Base-by-base conservation (phyloP, 1,284 basidiomycete genomes). In the Leucoagaricus sp. region DNA sequence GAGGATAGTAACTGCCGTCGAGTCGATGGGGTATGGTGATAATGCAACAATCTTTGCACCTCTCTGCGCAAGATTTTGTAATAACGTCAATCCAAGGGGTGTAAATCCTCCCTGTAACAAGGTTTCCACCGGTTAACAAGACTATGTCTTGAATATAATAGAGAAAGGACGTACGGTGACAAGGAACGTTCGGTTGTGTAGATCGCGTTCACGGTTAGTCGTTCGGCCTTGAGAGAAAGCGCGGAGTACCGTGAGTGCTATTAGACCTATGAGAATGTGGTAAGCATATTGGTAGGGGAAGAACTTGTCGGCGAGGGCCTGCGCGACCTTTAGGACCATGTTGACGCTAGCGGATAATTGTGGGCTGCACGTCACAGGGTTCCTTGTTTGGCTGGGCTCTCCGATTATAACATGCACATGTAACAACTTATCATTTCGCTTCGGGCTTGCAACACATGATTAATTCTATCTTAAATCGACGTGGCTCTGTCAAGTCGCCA, bases 1-100 rank as follows among this genome's bases (percentile, higher is more conserved):
- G 41, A 91, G 72, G 40, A 86, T 76, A n/a, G 81, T 72, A 1
- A 84, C 75, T 31, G 78, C 66, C 4, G 83, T 75, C 2, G 83
- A 77, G 31, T 83, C 76, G 33, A 87, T 72, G 0, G 85, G 81
- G 42, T 83, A 75, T 0, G 80, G 72, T 0, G 86, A 81, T 9
- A 93, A 78, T 0, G 86, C 85, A 41, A 93, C 88, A 60, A 93
- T 72, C 60, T 88, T 86, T 17, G 89, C 89, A 15, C 91, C 91
- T 47, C 87, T 79, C 56, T 80, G 71, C 1, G 90, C 88, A 3
- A 93, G 71, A 1, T 72, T 71, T 59, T 88, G 82, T 5, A 91
- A 68, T 0, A 91, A 64, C 0, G 85, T 87, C 3, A 91, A 67
- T 2, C 89, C 90, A 19, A 86, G 68, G 2, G 89, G 83, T 1